Evolutionary conservation across 2,329 filamentous ascomycete species (phyloP).

Genomic region (Phialophora chinensis): DNA sequence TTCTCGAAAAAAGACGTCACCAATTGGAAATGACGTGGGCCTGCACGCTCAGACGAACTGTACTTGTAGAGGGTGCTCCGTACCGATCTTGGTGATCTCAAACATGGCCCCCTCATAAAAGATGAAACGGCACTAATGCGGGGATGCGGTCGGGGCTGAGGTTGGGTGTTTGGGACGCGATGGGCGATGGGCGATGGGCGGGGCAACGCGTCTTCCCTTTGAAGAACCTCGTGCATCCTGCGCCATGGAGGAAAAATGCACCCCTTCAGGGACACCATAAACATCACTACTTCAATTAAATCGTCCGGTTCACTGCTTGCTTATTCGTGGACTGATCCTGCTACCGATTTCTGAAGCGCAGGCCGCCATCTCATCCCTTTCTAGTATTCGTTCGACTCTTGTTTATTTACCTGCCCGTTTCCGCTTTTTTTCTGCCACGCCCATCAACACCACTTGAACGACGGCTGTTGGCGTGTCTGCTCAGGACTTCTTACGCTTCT

Average conservation of each 20-base stretch:
- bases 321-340: not conserved
- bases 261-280: constrained; percentile 16
- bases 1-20: not conserved
- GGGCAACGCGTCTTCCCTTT: constrained; percentile 29
- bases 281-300: constrained; percentile 11
- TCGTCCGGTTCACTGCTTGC: constrained; percentile 3
- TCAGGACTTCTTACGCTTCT: not conserved
- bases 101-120: constrained; percentile 6
- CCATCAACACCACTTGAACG: constrained; percentile 3
- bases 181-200: constrained; percentile 21
- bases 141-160: not conserved
- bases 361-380: constrained; percentile 3
- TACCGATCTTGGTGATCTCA: constrained; percentile 7
- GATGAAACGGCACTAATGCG: constrained; percentile 28
- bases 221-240: constrained; percentile 11
- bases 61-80: not conserved
- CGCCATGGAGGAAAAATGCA: constrained; percentile 20
- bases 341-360: not conserved
- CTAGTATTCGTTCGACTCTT: constrained; percentile 1
- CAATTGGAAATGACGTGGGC: not conserved
- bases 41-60: not conserved
- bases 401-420: not conserved
- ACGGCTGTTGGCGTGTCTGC: not conserved
- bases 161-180: constrained; percentile 26
- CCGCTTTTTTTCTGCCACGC: constrained; percentile 4